Base-by-base conservation (phyloP, 192 early-diverging fungal genomes). In the Coemansia guatemalensis region DNA sequence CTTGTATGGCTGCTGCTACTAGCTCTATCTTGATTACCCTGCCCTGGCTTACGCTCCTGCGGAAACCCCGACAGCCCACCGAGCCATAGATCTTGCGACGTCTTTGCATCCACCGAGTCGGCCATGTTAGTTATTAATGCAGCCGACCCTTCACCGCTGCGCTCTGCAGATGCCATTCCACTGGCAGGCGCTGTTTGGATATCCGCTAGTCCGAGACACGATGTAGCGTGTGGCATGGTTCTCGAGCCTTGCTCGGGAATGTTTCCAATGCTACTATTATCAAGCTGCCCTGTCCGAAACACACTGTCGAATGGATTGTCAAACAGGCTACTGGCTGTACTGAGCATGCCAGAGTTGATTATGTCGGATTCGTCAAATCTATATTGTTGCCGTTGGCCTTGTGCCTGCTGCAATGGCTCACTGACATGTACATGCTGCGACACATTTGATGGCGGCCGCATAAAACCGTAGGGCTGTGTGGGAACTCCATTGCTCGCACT, bases 131-230 rank as follows among this genome's bases (percentile, higher is more conserved):
- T 3, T 17, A 44, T 17, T 44, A 44, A 44, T 44, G 39, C 39
- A 44, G 39, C 39, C 17, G 39, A 44, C 17, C 39, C 39, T 17
- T 44, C 39, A 17, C 39, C 39, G 14, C 39, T 17, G 14, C 39
- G 39, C 14, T 44, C 39, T 17, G 14, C 14, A 44, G 39, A 44
- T 12, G 39, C 1, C 14, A 44, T 44, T 9, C 39, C 39, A 44
- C 39, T 44, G 1, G 12, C 39, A 44, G 39, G 39, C 12, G 5
- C 3, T 44, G 39, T 17, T 44, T 44, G 39, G 23, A 83, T 77
- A 35, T 85, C 81, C 11, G 9, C 50, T 48, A 64, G 58, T 33
- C 55, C 48, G 27, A 60, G 23, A 25, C 55, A 64, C 21, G 62
- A 60, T 17, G 25, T 23, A 1, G 48, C 25, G 7, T 56, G 56